Conservation (phyloP, 78 protist species). For the Emiliania huxleyi region DNA sequence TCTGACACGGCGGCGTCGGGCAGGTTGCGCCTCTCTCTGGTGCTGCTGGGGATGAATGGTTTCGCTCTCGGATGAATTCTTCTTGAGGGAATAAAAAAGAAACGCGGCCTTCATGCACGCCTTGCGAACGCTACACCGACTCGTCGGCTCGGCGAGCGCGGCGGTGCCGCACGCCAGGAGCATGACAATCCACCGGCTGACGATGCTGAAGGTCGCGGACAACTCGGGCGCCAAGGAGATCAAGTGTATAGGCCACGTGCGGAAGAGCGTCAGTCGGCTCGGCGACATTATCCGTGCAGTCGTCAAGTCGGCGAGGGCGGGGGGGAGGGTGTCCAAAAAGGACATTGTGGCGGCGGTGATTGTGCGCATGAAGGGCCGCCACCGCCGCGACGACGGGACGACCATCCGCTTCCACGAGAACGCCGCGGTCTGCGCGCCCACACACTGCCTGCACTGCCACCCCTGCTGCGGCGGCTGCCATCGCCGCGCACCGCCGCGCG, state of each 20-base stretch:
- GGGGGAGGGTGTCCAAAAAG: neutral
- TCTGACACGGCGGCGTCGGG: no score
- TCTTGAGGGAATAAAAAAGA: no score
- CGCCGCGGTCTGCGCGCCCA: no score
- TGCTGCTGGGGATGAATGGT: no score
- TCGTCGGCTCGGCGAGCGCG: no score
- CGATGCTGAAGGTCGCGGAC: neutral
- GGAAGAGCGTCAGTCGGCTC: neutral
- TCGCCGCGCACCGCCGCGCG: no score
- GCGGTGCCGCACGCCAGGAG: neutral
- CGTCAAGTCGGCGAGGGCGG: neutral
- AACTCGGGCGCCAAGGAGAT: conserved; percentile 7
- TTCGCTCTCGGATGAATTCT: no score
- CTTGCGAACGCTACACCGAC: no score
- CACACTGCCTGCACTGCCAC: no score
- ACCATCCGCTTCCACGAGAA: neutral
- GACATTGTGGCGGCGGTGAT: neutral
- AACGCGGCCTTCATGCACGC: no score
- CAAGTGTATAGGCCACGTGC: neutral
- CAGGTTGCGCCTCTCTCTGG: no score
- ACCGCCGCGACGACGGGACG: neutral
- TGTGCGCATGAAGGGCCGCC: neutral
- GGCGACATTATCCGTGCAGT: neutral
- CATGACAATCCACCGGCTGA: neutral
- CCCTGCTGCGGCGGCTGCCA: no score